Evolutionary conservation across 2,329 filamentous ascomycete genomes (phyloP), one percentile per base, ranked within the genome.

Genomic region (Fusarium multiceps): DNA sequence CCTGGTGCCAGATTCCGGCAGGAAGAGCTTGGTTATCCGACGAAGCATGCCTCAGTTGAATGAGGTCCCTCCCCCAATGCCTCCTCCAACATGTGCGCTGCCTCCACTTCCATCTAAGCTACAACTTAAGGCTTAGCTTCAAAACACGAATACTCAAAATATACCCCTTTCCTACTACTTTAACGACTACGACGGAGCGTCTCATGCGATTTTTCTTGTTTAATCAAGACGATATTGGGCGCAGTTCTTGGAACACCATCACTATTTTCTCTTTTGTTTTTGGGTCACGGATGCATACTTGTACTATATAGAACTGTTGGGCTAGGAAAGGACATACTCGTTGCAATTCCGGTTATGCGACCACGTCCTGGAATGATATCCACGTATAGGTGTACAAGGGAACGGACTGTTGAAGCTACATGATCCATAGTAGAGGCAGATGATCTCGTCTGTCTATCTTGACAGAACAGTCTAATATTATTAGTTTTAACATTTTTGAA

Each of bases 21-120:
- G 66, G 10, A 78, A 70, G 45, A 65, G 67, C 8, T 51, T 79
- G 23, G 40, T 76, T 27, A 81, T 80, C 55, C 80, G 84, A 27
- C 80, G 82, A 58, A 87, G 86, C 76, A 82, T 87, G 82, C 82
- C 85, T 8, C 84, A 86, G 27, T 78, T 87, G 40, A 78, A 77
- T 2, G 82, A 84, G 14, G 84, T 84, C 2, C 86, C 86, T 30
- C 86, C 86, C 3, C 86, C 83, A 18, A 84, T 81, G 16, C 87
- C 87, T 9, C 87, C 87, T 7, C 87, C 87, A 25, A 87, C 80
- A 13, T 83, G 83, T 68, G 86, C 86, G 16, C 80, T 89, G 23
- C 87, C 87, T 20, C 86, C 87, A 0, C 81, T 88, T 41, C 86
- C 86, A 7, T 62, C 71, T 16, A 76, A 73, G 28, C 62, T 66